Conservation (phyloP, 148 eudicot genomes). For the Silene conica region DNA sequence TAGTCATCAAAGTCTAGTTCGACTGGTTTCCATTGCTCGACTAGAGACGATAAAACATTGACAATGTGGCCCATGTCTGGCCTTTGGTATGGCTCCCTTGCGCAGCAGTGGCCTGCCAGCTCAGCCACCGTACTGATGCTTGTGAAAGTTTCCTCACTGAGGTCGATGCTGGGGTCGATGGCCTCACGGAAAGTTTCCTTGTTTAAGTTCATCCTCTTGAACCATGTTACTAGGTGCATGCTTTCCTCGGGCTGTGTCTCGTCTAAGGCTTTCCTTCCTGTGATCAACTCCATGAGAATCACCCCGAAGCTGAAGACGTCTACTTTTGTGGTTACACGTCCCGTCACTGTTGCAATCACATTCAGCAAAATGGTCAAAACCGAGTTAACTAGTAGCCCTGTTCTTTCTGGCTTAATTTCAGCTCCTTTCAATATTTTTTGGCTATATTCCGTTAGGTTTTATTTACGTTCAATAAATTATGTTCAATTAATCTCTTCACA, state of each 20-base stretch:
- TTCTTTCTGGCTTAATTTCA: too few relatives aligned
- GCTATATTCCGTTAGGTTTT: too few relatives aligned
- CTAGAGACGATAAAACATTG: constrained; percentile 81
- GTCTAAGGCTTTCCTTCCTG: constrained; percentile 84
- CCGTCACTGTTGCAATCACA: constrained; percentile 54
- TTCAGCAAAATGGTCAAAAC: neutral
- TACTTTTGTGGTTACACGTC: constrained; percentile 88
- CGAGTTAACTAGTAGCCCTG: too few relatives aligned
- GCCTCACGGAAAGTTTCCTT: constrained; percentile 84
- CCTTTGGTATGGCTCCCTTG: constrained; percentile 88
- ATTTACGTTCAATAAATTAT: too few relatives aligned
- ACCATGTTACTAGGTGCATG: constrained; percentile 96
- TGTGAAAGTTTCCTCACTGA: constrained; percentile 64
- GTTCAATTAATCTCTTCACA: too few relatives aligned
- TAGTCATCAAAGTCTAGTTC: constrained; percentile 56
- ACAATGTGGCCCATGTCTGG: constrained; percentile 98
- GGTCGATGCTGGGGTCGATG: constrained; percentile 70
- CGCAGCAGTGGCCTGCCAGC: constrained; percentile 93
- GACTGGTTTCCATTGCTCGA: constrained; percentile 80
- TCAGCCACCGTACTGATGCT: constrained; percentile 85
- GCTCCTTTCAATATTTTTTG: too few relatives aligned
- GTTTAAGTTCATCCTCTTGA: constrained; percentile 81
- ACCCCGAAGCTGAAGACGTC: constrained; percentile 91
- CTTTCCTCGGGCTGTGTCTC: constrained; percentile 95
- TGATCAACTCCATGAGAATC: constrained; percentile 81